phyloP scores from a whole-genome alignment of 1,284 basidiomycete genomes.

The Irpex rosettiformis region DNA sequence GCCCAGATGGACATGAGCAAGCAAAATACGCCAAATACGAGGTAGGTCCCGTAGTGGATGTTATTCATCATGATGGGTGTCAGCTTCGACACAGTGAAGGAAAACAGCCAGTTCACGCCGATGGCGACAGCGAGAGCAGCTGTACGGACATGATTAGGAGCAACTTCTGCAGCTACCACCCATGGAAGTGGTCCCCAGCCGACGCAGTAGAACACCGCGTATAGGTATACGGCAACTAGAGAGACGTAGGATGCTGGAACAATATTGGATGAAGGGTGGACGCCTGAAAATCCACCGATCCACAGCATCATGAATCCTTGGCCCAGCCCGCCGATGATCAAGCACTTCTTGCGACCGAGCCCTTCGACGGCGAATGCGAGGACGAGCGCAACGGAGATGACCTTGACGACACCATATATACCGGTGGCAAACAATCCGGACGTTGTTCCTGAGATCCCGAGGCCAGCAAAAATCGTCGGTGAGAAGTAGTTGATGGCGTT shows the following conservation, averaged over 20 bases:
- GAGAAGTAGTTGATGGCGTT: constrained; percentile 33
- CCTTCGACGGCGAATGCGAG: constrained; percentile 42
- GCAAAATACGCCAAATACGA: constrained; percentile 46
- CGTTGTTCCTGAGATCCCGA: constrained; percentile 21
- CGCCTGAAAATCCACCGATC: constrained; percentile 42
- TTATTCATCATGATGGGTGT: constrained; percentile 49
- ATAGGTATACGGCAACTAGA: constrained; percentile 45
- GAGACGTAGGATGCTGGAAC: constrained; percentile 46
- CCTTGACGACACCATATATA: constrained; percentile 60
- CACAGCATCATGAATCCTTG: constrained; percentile 47
- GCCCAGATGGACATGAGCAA: constrained; percentile 42
- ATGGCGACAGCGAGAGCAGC: constrained; percentile 40
- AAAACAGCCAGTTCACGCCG: constrained; percentile 45
- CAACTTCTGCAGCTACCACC: constrained; percentile 46
- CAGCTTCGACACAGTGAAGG: constrained; percentile 45
- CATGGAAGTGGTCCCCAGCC: constrained; percentile 40
- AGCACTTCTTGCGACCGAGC: constrained; percentile 42
- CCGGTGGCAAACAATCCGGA: constrained; percentile 57
- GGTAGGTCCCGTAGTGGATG: constrained; percentile 49
- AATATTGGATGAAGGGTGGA: constrained; percentile 33
- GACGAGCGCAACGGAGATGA: constrained; percentile 37
- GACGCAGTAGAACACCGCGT: constrained; percentile 41
- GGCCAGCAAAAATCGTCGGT: constrained; percentile 12
- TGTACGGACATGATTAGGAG: constrained; percentile 45
- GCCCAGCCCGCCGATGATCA: constrained; percentile 42